Base-by-base conservation (phyloP, 1,284 basidiomycete genomes). In the Puccinia horiana region DNA sequence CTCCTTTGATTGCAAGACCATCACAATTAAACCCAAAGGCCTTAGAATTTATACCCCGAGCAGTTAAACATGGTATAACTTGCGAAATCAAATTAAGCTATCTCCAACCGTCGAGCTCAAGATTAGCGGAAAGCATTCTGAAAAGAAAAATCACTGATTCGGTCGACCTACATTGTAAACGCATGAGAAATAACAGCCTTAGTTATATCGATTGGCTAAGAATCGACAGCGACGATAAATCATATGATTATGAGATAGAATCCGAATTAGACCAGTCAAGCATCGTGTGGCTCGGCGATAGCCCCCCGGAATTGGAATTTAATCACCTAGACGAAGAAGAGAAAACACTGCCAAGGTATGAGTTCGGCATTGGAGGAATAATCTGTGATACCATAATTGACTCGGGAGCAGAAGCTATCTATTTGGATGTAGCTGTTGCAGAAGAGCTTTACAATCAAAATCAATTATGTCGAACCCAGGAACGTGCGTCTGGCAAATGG, bases 341-440 rank as follows among this genome's bases (percentile, higher is more conserved):
- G 32, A 32, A 35, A 35, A 11, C 58, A 3, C 58, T 72, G 14
- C 69, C 69, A 0, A n/a, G 69, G 18, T 72, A 49, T 11, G 42
- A 72, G 32, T 49, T 72, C 42, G 29, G 29, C 23, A 54, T 47
- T 8, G 69, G 69, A 16, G 40, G 9, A 1, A 18, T 72, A 9
- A 16, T 29, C 16, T 47, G 44, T 11, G 26, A 73, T 26, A 44
- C 44, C 4, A 76, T 76, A 12, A 76, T 76, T 26, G 74, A 76
- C 37, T 44, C 32, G 0, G 74, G 74, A 1, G 74, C 74, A 20
- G 74, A 32, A 42, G 26, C 74, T 12, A 40, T 56, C 2, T 76
- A 76, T 26, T 35, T 76, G 3, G 23, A 73, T 23, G 12, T 52
- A 8, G 18, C 8, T 5, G 35, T 52, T 1, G 54, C 54, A 14